phyloP scores from a whole-genome alignment of 2,329 filamentous ascomycete species.

The Calycina herbarum region DNA sequence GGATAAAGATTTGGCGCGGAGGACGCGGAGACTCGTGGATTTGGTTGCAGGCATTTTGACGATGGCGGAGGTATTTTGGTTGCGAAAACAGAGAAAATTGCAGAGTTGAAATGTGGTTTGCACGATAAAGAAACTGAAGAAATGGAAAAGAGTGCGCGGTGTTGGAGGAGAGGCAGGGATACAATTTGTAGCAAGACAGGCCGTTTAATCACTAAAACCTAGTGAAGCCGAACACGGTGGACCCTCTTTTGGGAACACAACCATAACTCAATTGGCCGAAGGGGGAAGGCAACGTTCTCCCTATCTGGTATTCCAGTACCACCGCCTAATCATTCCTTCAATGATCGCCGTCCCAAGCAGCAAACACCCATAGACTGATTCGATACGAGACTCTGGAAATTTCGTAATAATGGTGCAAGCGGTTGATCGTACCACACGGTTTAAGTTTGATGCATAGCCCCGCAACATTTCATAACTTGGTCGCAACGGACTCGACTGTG shows the following conservation, averaged over 20 bases:
- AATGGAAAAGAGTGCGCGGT: background rate
- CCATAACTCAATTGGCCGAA: background rate
- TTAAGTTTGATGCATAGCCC: background rate
- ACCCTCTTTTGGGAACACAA: background rate
- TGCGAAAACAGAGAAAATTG: background rate
- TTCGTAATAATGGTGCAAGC: slow-evolving; percentile 6
- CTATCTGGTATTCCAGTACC: slow-evolving; percentile 5
- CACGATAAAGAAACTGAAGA: background rate
- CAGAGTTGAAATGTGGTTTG: background rate
- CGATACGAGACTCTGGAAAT: slow-evolving; percentile 1
- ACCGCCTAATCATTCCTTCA: background rate
- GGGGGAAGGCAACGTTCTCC: background rate
- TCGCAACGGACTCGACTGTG: background rate
- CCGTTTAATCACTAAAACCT: background rate
- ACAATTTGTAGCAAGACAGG: background rate
- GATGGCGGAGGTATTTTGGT: background rate
- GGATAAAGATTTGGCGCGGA: slow-evolving; percentile 16
- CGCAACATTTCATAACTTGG: background rate
- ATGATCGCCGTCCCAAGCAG: background rate
- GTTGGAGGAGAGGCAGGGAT: background rate
- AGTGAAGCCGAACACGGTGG: slow-evolving; percentile 3
- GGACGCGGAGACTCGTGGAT: slow-evolving; percentile 16
- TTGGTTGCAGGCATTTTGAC: slow-evolving; percentile 25
- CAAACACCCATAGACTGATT: background rate
- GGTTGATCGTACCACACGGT: background rate